Evolutionary conservation across 306 rosid genomes (phyloP).

Genomic region (Rubus idaeus): DNA sequence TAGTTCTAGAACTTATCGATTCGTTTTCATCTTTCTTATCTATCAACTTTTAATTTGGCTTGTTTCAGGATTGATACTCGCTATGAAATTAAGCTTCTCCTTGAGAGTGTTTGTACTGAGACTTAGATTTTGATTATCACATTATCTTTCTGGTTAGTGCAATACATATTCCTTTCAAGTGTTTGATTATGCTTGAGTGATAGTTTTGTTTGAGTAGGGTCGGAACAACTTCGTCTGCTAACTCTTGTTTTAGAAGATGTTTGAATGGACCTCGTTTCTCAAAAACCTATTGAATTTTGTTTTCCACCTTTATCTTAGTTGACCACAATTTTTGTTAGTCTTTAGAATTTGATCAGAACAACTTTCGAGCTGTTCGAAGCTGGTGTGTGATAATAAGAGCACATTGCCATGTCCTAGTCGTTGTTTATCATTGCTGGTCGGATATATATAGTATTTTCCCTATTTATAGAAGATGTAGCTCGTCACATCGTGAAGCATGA

Average conservation of each 20-base stretch:
- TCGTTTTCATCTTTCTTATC: conserved; percentile 13
- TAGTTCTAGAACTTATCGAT: conserved; percentile 17
- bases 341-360: too few species aligned
- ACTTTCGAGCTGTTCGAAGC: too few species aligned
- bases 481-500: too few species aligned
- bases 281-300: too few species aligned
- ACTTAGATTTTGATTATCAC: background rate
- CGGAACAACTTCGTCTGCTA: too few species aligned
- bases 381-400: too few species aligned
- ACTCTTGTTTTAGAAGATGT: background rate
- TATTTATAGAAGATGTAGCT: too few species aligned
- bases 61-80: conserved; percentile 24
- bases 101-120: conserved; percentile 1
- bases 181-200: background rate
- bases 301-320: too few species aligned
- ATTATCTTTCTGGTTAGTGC: conserved; percentile 1
- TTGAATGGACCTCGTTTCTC: background rate
- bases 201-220: background rate
- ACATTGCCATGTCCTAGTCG: too few species aligned
- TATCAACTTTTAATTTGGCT: conserved; percentile 23
- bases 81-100: background rate
- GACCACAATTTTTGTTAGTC: too few species aligned
- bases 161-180: background rate
- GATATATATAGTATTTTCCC: too few species aligned
- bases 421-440: too few species aligned